These are phyloP conservation scores for Cryptococcus wingfieldii DNA, from an alignment of 1,284 basidiomycete species.

Conservation along the genomic window DNA sequence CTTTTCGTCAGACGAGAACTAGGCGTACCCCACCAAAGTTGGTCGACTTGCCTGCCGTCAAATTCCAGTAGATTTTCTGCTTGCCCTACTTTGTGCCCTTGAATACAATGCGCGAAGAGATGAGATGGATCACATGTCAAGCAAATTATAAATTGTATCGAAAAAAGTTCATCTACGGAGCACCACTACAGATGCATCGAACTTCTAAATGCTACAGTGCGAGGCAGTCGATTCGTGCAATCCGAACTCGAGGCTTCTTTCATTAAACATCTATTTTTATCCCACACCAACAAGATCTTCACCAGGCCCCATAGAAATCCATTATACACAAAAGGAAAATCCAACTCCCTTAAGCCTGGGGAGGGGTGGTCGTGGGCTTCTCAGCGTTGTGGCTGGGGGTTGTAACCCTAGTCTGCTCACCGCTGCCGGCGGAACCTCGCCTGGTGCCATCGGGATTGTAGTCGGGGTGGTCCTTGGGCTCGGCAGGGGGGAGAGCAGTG, in stretches of 20 bases:
- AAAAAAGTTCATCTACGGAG: background rate
- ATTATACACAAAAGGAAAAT: background rate
- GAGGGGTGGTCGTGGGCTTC: background rate
- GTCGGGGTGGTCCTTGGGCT: background rate
- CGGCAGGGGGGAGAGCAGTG: conserved; percentile 23
- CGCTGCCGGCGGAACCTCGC: background rate
- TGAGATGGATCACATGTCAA: too few relatives aligned
- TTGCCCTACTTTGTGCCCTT: too few relatives aligned
- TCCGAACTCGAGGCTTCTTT: background rate
- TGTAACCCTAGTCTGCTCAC: conserved; percentile 11
- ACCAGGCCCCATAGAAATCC: background rate
- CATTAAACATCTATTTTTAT: background rate
- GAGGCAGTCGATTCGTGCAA: background rate
- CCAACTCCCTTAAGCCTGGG: background rate
- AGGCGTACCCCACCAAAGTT: background rate
- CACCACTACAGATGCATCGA: background rate
- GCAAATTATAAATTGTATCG: too few relatives aligned
- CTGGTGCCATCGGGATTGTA: background rate
- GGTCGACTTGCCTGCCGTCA: background rate
- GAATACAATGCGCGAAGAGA: too few relatives aligned
- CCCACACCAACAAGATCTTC: background rate
- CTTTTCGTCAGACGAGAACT: conserved; percentile 1
- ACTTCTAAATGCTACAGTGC: background rate
- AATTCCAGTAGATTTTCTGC: too few relatives aligned
- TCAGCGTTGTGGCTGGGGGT: conserved; percentile 2